Evolutionary conservation across 2,329 filamentous ascomycete genomes (phyloP), one percentile per base, ranked within the genome.

Genomic region (Pyrenophora teres): DNA sequence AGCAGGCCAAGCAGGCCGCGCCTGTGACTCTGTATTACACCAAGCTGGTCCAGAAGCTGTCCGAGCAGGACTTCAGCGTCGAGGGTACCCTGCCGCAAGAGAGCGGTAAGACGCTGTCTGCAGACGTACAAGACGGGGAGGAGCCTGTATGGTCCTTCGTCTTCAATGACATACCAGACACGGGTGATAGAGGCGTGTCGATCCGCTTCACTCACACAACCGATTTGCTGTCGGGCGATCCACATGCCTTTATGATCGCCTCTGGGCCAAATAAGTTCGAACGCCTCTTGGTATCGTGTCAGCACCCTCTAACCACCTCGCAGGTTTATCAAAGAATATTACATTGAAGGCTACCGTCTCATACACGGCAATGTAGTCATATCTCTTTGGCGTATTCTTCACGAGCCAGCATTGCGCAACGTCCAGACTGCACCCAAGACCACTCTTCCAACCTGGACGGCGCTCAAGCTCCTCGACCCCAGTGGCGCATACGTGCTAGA

Each of bases 401-500:
- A 72, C 68, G 61, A 81, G 75, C 67, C 78, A 72, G 60, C 63
- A 45, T 60, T 73, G 21, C 72, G 71, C 42, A 64, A 63, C 27
- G 35, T 68, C n/a, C 63, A 71, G 36, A 60, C 64, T 25, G 48
- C 60, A 23, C 69, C 62, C 27, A 72, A 71, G 70, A 63, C 63
- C 55, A 53, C 59, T 19, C 68, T 81, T 0, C 80, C 81, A 9
- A 58, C 72, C 3, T 72, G 80, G 38, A 62, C 75, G 10, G 69
- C 78, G 3, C 74, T 85, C 55, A 63, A 74, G 16, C 77, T 79
- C 2, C 66, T 86, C 3, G 84, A 87, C 62, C 72, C 76, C 8
- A 84, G 79, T 44, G 83, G 83, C 18, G 77, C 77, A 37, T 86
- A 84, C 61, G 68, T 86, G 21, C 70, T 87, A 16, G 82, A 86